Base-by-base conservation (phyloP, 768 basidiomycete species). In the Xerocomus spinulosus region DNA sequence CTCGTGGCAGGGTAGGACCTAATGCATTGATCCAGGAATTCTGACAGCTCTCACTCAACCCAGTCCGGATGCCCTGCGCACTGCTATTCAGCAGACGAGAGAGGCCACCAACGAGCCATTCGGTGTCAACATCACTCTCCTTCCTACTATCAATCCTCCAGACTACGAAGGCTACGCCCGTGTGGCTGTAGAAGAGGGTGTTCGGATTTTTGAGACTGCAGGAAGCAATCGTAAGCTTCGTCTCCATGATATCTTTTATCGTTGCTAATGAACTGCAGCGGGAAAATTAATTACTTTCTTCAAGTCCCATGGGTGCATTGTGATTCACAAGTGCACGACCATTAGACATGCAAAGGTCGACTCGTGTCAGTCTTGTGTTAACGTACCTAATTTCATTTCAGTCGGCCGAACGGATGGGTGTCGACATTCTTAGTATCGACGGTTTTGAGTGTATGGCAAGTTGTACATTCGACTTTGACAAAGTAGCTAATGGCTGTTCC, bases 181-280 rank as follows among this genome's bases (percentile, higher is more conserved):
- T 29, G 90, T 75, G 8, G 85, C 92, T 9, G 80, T 92, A 39
- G 89, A 88, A 52, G 92, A 94, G 62, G 90, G 90, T 7, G 78
- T 95, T n/a, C 74, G 66, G 58, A 83, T 95, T 35, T 90, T 93
- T 60, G 93, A 96, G 73, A 96, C 93, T 0, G 93, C 93, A 2
- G 94, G 92, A 6, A 90, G 88, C 58, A 92, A 85, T 57, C 89
- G 90, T 91, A 58, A 54, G 86, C 60, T 14, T 25, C 21, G 4
- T 43, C 23, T 7, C 18, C 9, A 9, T 12, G 1, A n/a, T n/a
- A 23, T 21, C 10, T 18, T 26, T 8, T 39, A 14, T 14, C 12
- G 34, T 17, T 48, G n/a, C 42, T 20, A 15, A 42, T n/a, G 12
- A 17, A 9, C 40, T 36, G 5, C 33, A 92, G 90, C 90, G 30